phyloP scores from a whole-genome alignment of 768 basidiomycete genomes.

The Leccinum boreale region DNA sequence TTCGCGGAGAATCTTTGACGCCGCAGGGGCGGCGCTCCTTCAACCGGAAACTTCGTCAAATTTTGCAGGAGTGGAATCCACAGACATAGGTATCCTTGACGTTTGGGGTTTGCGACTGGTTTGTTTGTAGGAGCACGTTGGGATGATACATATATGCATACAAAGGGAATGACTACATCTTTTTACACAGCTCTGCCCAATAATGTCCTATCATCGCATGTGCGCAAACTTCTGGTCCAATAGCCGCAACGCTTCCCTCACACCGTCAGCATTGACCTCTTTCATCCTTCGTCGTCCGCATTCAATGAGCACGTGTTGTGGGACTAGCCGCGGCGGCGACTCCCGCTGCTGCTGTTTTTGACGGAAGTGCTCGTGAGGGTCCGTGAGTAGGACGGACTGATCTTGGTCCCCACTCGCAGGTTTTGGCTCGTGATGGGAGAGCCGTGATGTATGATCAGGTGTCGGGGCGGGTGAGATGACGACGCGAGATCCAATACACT shows the following conservation, averaged over 20 bases:
- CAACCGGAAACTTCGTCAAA: conserved; percentile 34
- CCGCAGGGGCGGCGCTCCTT: conserved; percentile 36
- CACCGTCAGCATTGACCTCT: conserved; percentile 70
- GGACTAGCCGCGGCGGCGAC: conserved; percentile 52
- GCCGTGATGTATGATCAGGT: conserved; percentile 35
- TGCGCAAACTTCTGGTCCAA: conserved; percentile 62
- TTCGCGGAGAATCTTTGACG: conserved; percentile 23
- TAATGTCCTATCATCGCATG: conserved; percentile 26
- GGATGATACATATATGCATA: conserved; percentile 6
- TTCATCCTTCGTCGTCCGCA: conserved; percentile 61
- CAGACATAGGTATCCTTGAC: conserved; percentile 4
- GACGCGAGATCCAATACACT: conserved; percentile 69
- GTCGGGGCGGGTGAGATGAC: conserved; percentile 54
- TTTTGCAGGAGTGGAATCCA: conserved; percentile 25
- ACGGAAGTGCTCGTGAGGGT: conserved; percentile 52
- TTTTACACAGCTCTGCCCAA: neutral
- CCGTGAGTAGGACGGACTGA: conserved; percentile 46
- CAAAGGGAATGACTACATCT: neutral
- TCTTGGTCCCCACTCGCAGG: conserved; percentile 28
- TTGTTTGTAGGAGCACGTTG: neutral
- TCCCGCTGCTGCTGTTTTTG: conserved; percentile 40
- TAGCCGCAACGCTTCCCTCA: conserved; percentile 70
- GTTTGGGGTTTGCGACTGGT: neutral
- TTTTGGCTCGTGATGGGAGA: conserved; percentile 10
- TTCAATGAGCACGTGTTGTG: conserved; percentile 57